A percentile compares a stretch with the other conserved stretches of the same genome.
Evolutionary conservation across 2,329 filamentous ascomycete species (phyloP).

Genomic region (Monosporascus sp.): DNA sequence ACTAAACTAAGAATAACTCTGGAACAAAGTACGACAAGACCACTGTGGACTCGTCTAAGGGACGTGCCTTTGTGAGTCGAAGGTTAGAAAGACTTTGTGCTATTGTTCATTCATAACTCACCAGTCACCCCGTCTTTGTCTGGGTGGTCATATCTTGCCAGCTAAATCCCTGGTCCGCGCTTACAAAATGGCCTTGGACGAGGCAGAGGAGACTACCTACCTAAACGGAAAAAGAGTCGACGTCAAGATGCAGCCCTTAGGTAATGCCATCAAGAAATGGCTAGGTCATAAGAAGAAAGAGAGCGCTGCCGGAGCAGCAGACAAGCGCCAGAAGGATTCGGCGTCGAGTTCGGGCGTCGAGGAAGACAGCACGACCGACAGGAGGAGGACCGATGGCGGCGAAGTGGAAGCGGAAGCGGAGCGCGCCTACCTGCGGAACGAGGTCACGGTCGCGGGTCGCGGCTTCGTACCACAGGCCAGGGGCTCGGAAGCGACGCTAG

Average conservation of each 20-base stretch:
- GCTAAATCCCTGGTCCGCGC: background rate
- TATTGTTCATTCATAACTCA: background rate
- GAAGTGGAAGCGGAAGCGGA: background rate
- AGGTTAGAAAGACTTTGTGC: background rate
- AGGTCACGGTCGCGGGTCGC: background rate
- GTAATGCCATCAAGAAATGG: background rate
- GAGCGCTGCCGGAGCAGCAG: background rate
- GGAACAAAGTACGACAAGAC: background rate
- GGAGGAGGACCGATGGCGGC: background rate
- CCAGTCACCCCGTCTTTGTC: background rate
- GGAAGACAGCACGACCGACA: background rate
- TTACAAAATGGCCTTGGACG: background rate
- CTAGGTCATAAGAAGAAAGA: background rate
- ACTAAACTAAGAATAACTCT: background rate
- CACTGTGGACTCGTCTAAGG: too few species aligned
- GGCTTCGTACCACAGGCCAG: slow-evolving; percentile 12
- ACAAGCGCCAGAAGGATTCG: background rate
- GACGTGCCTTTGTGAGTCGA: background rate
- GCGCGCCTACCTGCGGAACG: background rate
- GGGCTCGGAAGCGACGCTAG: slow-evolving; percentile 12
- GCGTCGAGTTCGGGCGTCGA: too few species aligned
- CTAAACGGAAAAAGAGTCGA: background rate
- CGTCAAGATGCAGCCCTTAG: background rate
- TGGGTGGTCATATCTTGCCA: background rate
- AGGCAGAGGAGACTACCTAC: background rate